These are phyloP conservation scores for Barbarea vulgaris DNA, from an alignment of 345 rosid genomes.

Conservation along the genomic window DNA sequence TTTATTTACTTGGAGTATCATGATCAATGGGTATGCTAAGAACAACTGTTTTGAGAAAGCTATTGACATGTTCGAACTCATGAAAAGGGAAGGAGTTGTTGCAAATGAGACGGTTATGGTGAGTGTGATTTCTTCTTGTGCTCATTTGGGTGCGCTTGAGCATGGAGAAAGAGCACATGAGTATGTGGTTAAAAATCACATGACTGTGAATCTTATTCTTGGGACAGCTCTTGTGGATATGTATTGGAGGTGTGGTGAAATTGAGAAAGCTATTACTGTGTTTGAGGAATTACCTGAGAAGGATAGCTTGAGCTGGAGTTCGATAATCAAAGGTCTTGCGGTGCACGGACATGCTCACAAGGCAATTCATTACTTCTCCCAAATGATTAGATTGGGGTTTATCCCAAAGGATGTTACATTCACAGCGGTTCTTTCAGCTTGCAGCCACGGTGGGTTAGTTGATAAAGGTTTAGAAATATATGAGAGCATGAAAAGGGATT, in stretches of 20 bases:
- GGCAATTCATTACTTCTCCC: conserved; percentile 52
- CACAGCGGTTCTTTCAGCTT: conserved; percentile 68
- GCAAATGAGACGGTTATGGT: conserved; percentile 78
- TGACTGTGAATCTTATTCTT: conserved; percentile 56
- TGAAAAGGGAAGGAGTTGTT: conserved; percentile 49
- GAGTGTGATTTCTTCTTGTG: conserved; percentile 68
- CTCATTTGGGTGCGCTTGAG: conserved; percentile 67
- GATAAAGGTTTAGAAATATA: conserved; percentile 61
- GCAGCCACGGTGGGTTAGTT: conserved; percentile 76
- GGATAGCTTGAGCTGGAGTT: conserved; percentile 70
- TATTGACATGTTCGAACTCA: conserved; percentile 50
- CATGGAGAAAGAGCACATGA: conserved; percentile 61
- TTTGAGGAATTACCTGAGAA: conserved; percentile 53
- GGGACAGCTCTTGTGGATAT: conserved; percentile 76
- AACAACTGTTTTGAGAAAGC: conserved; percentile 52
- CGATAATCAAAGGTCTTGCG: conserved; percentile 67
- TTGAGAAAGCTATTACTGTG: conserved; percentile 54
- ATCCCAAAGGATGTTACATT: conserved; percentile 64
- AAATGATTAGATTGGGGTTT: conserved; percentile 54
- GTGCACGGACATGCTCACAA: conserved; percentile 60
- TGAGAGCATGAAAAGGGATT: conserved; percentile 54
- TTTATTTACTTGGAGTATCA: conserved; percentile 72
- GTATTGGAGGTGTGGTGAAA: conserved; percentile 72
- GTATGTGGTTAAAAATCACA: conserved; percentile 46
- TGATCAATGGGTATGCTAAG: conserved; percentile 69